Evolutionary conservation across 192 early-diverging fungal genomes (phyloP).

Genomic region (Geosiphon pyriformis): DNA sequence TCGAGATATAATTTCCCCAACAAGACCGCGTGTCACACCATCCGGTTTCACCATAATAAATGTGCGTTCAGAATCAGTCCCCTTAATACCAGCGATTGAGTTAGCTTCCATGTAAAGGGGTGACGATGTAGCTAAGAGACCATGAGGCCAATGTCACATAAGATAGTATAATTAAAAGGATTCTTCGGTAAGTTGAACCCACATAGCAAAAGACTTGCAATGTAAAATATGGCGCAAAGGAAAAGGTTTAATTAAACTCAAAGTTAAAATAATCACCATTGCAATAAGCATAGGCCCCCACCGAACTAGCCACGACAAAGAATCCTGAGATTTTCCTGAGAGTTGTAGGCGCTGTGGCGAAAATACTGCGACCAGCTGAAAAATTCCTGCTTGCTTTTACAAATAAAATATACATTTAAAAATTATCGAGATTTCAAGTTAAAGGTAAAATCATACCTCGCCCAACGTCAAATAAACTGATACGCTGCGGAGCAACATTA

Average conservation of each 20-base stretch:
- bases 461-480: too few relatives aligned
- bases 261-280: not conserved
- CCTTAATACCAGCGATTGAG: not conserved
- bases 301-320: not conserved
- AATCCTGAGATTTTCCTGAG: not conserved
- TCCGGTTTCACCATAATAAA: conserved; percentile 61
- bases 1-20: conserved; percentile 79
- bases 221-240: too few relatives aligned
- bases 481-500: too few relatives aligned
- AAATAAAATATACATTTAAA: too few relatives aligned
- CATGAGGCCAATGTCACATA: not conserved
- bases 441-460: too few relatives aligned
- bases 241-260: not conserved
- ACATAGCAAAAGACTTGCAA: too few relatives aligned
- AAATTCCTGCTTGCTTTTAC: too few relatives aligned
- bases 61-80: not conserved
- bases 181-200: too few relatives aligned
- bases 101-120: not conserved
- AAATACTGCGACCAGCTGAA: too few relatives aligned
- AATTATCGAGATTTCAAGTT: too few relatives aligned
- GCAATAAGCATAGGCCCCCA: not conserved
- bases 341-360: not conserved
- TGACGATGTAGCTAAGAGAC: not conserved
- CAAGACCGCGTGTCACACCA: conserved; percentile 80
- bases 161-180: not conserved